Conservation (phyloP, 2,329 filamentous ascomycete genomes). For the Botrytis pseudocinerea region DNA sequence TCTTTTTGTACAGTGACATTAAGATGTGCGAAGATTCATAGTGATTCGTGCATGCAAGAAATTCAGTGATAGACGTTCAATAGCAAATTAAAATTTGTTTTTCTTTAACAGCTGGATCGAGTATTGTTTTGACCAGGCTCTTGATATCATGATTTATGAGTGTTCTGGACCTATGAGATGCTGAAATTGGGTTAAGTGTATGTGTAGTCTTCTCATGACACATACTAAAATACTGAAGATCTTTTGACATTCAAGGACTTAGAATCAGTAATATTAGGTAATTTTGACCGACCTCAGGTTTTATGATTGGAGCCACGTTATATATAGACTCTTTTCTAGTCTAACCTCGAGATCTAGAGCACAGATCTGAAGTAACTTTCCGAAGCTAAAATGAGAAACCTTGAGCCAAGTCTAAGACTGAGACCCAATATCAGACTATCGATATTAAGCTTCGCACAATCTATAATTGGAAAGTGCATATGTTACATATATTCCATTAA, state of each 20-base stretch:
- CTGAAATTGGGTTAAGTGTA: neutral
- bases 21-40: neutral
- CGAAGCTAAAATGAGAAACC: neutral
- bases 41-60: neutral
- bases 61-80: neutral
- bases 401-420: neutral
- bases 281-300: neutral
- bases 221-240: neutral
- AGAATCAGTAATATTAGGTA: no score
- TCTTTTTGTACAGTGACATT: rapidly evolving
- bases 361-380: neutral
- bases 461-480: neutral
- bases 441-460: neutral
- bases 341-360: neutral
- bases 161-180: neutral
- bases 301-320: neutral
- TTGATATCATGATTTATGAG: neutral
- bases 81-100: neutral
- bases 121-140: neutral
- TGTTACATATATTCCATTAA: neutral
- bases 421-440: neutral
- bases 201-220: neutral
- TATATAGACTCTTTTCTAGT: neutral
- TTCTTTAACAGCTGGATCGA: rapidly evolving
- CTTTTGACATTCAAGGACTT: neutral